Evolutionary conservation across 106 monocot species (phyloP).

Genomic region (Posidonia australis): DNA sequence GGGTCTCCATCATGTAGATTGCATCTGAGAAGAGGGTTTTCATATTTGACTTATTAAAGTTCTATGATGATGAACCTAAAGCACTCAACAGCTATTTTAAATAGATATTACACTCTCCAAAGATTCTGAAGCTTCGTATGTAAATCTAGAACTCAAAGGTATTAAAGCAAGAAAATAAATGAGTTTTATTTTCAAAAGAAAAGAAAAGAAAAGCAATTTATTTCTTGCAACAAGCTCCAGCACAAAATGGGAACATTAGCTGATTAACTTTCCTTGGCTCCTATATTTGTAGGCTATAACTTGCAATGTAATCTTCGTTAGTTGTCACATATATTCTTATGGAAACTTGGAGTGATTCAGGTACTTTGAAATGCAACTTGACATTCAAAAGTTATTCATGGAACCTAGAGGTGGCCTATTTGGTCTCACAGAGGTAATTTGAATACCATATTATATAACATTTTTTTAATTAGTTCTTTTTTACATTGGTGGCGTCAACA

Average conservation of each 20-base stretch:
- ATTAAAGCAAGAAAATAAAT: too few relatives aligned
- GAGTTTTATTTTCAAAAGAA: too few relatives aligned
- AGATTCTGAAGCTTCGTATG: too few relatives aligned
- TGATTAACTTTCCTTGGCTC: not conserved
- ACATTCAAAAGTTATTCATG: conserved; percentile 84
- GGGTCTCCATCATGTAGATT: conserved; percentile 98
- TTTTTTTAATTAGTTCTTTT: not conserved
- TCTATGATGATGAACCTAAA: too few relatives aligned
- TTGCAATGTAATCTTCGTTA: conserved; percentile 86
- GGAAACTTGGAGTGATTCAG: conserved; percentile 71
- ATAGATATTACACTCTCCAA: conserved; percentile 64
- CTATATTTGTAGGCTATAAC: conserved; percentile 60
- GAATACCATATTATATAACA: not conserved
- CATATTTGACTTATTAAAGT: too few relatives aligned
- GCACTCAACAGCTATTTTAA: conserved; percentile 60
- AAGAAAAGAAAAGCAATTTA: too few relatives aligned
- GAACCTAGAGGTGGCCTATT: conserved; percentile 68
- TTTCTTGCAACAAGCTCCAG: not conserved
- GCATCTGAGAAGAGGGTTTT: too few relatives aligned
- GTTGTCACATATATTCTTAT: conserved; percentile 74
- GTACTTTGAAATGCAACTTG: too few relatives aligned
- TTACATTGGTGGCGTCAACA: too few relatives aligned
- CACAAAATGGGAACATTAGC: too few relatives aligned
- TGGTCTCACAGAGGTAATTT: conserved; percentile 64
- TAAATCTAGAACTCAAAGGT: too few relatives aligned